phyloP scores from a whole-genome alignment of 1,284 basidiomycete genomes.

The Ceratobasidium theobromae region DNA sequence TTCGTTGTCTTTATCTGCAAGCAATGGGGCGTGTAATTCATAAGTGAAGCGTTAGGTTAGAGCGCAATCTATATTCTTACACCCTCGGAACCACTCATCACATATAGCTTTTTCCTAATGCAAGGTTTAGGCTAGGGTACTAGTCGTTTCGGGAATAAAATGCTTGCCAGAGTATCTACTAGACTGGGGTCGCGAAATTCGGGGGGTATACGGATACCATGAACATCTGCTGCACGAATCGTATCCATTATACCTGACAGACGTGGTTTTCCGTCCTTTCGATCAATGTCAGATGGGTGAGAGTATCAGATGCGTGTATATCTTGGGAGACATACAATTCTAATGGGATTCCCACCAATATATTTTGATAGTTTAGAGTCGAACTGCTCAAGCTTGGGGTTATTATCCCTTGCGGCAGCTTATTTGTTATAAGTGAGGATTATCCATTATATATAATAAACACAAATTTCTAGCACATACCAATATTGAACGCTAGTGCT shows the following conservation, averaged over 20 bases:
- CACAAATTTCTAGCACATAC: too few relatives aligned
- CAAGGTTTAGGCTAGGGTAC: background rate
- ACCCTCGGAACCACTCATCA: slow-evolving; percentile 77
- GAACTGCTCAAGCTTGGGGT: slow-evolving; percentile 62
- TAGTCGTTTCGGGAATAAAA: slow-evolving; percentile 28
- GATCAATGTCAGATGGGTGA: background rate
- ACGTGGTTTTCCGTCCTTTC: slow-evolving; percentile 70
- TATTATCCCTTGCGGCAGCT: slow-evolving; percentile 69
- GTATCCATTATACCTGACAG: slow-evolving; percentile 82
- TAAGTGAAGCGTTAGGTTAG: background rate
- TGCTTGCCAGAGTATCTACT: slow-evolving; percentile 58
- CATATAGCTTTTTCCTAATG: slow-evolving; percentile 69
- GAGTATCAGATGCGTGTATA: background rate
- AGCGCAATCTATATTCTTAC: slow-evolving; percentile 34
- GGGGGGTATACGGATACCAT: slow-evolving; percentile 66
- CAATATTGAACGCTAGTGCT: slow-evolving; percentile 62
- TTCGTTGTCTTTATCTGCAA: slow-evolving; percentile 71
- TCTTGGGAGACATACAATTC: slow-evolving; percentile 46
- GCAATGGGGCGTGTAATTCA: background rate
- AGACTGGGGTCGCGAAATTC: slow-evolving; percentile 66
- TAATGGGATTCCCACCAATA: slow-evolving; percentile 65
- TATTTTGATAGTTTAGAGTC: slow-evolving; percentile 70
- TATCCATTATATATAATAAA: background rate
- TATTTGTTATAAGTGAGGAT: background rate
- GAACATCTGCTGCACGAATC: slow-evolving; percentile 67